Evolutionary conservation across 2,329 filamentous ascomycete species (phyloP), one percentile per base, ranked within the genome.

Genomic region (Leptosphaerulina australis): DNA sequence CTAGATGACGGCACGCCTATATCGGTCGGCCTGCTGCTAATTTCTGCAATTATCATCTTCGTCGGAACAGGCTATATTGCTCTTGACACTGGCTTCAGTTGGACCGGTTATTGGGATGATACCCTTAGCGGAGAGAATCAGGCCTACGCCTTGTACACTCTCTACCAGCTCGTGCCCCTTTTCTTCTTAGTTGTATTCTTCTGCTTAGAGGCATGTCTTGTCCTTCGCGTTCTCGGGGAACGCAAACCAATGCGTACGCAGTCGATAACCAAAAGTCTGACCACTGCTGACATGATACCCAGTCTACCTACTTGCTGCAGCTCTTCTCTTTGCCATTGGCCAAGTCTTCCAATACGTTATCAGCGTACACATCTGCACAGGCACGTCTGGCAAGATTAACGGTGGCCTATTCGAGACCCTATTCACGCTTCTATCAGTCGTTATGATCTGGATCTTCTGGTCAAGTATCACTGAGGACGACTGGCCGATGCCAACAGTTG

Each of bases 401-500:
- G 94, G 94, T 39, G 85, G 93, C 5, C 76, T 99, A 0, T 99
- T 99, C 73, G 84, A 97, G 73, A 96, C 92, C 0, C 78, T 97
- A 5, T 97, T 99, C 77, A 97, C 92, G 0, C 79, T 97, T 0
- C 77, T 93, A 10, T 82, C 92, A 0, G 91, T 99, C 4, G 81
- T 90, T 14, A 85, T 85, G 75, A 77, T 97, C 58, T 99, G 94
- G 92, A 74, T 90, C 49, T 99, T 99, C 80, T 99, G 94, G 94
- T 96, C 91, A 36, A 97, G 91, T 77, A 99, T 99, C 66, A 99
- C 94, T 12, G 94, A 99, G 76, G 94, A 99, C 67, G 93, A 97
- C 77, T 99, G 94, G 94, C 91, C 92, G 2, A 79, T 83, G 72
- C 78, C 81, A 14, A 67, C 69, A 6, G 67, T 72, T 6, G 63